Evolutionary conservation across 371 early-diverging fungal genomes (phyloP), one percentile per base, ranked within the genome.

Genomic region (Mucor plumbeus): DNA sequence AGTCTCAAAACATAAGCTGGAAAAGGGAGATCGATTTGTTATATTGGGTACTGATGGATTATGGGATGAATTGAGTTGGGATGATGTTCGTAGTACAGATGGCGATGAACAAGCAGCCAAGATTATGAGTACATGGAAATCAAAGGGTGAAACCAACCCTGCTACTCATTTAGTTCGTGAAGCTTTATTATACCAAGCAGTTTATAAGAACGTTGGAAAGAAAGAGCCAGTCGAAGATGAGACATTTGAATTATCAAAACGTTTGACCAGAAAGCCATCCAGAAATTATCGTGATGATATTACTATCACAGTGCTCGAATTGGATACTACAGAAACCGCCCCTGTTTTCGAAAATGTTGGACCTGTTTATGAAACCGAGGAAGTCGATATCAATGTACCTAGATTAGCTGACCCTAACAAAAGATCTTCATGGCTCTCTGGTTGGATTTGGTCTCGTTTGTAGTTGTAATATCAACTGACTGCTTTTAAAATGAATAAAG

Each of bases 21-120:
- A 78, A 70, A 74, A 82, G 31, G 75, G 78, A n/a, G 97, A 97
- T 78, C 74, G 82, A 59, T 96, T 91, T 76, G 69, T 97, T 50
- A 91, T 98, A 1, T 76, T 99, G 50, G 98, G 95, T 5, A 91
- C 96, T 0, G 99, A 99, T 78, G 99, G 99, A 5, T 79, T 99
- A 2, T 97, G 94, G 90, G 98, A 97, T 68, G 87, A 90, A 64
- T 69, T 97, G 55, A 82, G 85, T 15, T 90, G 87, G 73, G 90
- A 91, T 5, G 87, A 92, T 61, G 90, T 90, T 1, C 81, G 80
- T 14, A 79, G 78, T 43, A 64, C 61, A 3, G 68, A 74, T 19
- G 80, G 81, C 5, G 81, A 81, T 21, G 77, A 81, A 61, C 69
- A 66, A 10, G 78, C 81, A 0, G 84, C 84, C 9, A 63, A 69